A percentile compares a stretch with the other conserved stretches of the same genome.
phyloP scores from a whole-genome alignment of 2,329 filamentous ascomycete genomes.

The Bipolaris oryzae region DNA sequence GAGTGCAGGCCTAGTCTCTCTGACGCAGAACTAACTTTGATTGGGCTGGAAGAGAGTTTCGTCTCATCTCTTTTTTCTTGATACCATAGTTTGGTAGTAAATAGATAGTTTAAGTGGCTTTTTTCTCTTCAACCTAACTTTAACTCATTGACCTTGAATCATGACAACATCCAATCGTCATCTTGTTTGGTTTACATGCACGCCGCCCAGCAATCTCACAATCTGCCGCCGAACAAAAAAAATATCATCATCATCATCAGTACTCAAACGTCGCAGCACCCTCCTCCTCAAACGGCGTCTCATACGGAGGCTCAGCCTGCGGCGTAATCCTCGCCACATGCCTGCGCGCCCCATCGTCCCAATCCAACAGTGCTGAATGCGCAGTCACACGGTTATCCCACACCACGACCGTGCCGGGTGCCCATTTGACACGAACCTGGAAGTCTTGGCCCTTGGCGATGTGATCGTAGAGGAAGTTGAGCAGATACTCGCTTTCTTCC shows the following conservation, averaged over 20 bases:
- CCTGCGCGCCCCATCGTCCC: slow-evolving; percentile 77
- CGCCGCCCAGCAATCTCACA: neutral
- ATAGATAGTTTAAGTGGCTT: slow-evolving; percentile 2
- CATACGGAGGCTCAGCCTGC: slow-evolving; percentile 77
- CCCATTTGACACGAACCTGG: slow-evolving; percentile 78
- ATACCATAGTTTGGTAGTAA: slow-evolving; percentile 4
- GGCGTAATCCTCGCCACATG: slow-evolving; percentile 84
- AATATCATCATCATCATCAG: slow-evolving; percentile 6
- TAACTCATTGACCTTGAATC: too few relatives aligned
- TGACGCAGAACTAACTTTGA: slow-evolving; percentile 1
- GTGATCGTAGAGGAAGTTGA: slow-evolving; percentile 80
- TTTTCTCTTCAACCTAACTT: neutral
- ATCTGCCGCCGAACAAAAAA: too few relatives aligned
- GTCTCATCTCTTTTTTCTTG: neutral
- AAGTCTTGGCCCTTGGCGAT: slow-evolving; percentile 74
- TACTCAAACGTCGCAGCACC: slow-evolving; percentile 27
- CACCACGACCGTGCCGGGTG: slow-evolving; percentile 77
- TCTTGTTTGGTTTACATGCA: neutral
- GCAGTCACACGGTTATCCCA: slow-evolving; percentile 85
- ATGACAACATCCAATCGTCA: neutral
- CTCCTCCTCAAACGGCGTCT: slow-evolving; percentile 60
- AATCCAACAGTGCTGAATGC: slow-evolving; percentile 81
- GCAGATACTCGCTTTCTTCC: slow-evolving; percentile 78
- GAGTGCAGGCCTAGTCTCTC: slow-evolving; percentile 41
- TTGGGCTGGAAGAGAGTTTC: neutral